Percentiles rank a stretch among this genome's conserved stretches.
Evolutionary conservation across 2,329 filamentous ascomycete genomes (phyloP).

Genomic region (Exophiala sp.): DNA sequence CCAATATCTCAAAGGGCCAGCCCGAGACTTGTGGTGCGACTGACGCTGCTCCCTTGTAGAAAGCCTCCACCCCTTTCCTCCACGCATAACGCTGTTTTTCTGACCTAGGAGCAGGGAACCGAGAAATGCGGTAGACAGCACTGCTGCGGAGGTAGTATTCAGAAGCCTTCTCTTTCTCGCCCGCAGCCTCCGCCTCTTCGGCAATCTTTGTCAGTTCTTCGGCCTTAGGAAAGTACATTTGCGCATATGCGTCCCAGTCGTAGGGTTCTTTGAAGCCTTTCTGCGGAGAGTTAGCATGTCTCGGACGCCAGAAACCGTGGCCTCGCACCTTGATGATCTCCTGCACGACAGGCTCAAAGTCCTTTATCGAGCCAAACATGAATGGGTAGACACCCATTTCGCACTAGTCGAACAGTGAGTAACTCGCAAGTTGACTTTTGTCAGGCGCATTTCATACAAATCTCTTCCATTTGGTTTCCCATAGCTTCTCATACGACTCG

Average conservation of each 20-base stretch:
- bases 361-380: conserved; percentile 63
- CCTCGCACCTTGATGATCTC: conserved; percentile 50
- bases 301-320: not conserved
- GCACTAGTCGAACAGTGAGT: conserved; percentile 37
- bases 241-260: conserved; percentile 56
- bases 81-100: conserved; percentile 29
- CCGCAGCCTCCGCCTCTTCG: conserved; percentile 45
- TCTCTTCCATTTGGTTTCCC: conserved; percentile 71
- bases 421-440: not conserved
- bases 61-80: conserved; percentile 27
- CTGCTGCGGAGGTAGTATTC: conserved; percentile 53
- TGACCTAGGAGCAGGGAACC: conserved; percentile 51
- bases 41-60: conserved; percentile 29
- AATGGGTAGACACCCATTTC: conserved; percentile 64
- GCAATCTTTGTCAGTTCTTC: conserved; percentile 51
- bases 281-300: conserved; percentile 28
- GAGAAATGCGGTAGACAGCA: conserved; percentile 65
- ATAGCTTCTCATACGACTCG: conserved; percentile 55
- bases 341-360: conserved; percentile 66
- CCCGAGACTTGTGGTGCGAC: conserved; percentile 1
- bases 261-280: conserved; percentile 61
- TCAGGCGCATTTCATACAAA: conserved; percentile 42
- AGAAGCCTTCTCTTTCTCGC: conserved; percentile 50
- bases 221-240: conserved; percentile 56
- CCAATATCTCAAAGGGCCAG: not conserved